phyloP scores from a whole-genome alignment of 805 yeast species.

The Metschnikowia kunwiensis region DNA sequence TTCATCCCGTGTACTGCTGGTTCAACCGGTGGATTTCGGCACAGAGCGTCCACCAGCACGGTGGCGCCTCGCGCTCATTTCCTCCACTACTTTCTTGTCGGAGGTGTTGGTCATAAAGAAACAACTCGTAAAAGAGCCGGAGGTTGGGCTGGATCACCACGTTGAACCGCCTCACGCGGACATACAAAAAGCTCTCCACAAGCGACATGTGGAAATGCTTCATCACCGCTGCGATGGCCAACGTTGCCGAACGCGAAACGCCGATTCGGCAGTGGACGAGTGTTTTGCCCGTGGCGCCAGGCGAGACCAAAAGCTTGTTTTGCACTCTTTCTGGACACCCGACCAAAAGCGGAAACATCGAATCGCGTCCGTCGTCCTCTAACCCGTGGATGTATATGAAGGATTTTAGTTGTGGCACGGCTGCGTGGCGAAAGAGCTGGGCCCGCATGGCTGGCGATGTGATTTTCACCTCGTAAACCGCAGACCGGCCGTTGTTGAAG shows the following conservation, averaged over 20 bases:
- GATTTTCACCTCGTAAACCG: constrained; percentile 13
- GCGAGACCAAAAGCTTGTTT: constrained; percentile 24
- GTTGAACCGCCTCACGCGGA: constrained; percentile 17
- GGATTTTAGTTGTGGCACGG: constrained; percentile 15
- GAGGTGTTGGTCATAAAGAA: constrained; percentile 19
- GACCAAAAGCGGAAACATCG: constrained; percentile 27
- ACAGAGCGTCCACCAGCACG: constrained; percentile 17
- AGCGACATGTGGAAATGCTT: constrained; percentile 13
- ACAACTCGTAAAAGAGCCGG: constrained; percentile 32
- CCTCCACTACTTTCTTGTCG: constrained; percentile 7
- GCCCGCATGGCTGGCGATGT: constrained; percentile 10
- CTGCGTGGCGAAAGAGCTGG: constrained; percentile 6
- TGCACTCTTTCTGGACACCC: constrained; percentile 31
- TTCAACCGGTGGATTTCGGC: constrained; percentile 16
- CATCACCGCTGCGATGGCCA: constrained; percentile 15
- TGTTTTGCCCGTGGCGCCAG: constrained; percentile 11
- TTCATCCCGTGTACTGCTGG: constrained; percentile 9
- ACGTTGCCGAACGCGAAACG: constrained; percentile 15
- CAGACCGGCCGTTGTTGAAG: constrained; percentile 13
- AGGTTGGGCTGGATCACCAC: constrained; percentile 38
- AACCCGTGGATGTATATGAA: constrained; percentile 32
- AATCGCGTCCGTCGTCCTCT: constrained; percentile 40
- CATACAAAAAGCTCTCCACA: constrained; percentile 15
- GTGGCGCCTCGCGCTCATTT: not conserved
- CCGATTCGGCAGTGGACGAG: constrained; percentile 17